Evolutionary conservation across 1,284 basidiomycete genomes (phyloP).

Genomic region (Fomitopsis palustris): DNA sequence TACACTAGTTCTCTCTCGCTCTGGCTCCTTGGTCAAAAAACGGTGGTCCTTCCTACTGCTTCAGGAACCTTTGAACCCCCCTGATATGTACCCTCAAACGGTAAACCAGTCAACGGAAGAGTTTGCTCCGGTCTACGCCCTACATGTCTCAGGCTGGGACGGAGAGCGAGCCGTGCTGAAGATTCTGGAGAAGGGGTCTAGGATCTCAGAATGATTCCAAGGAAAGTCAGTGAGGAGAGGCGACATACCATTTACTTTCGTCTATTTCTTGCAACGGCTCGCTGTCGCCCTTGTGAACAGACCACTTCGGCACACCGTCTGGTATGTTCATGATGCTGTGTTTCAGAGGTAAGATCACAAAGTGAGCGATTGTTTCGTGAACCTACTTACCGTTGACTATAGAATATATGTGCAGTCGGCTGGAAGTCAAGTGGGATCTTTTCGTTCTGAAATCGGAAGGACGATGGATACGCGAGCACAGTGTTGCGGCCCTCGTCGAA

Average conservation of each 20-base stretch:
- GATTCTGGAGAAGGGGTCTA: slow-evolving; percentile 13
- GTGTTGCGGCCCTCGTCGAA: slow-evolving; percentile 34
- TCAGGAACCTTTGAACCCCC: too few relatives aligned
- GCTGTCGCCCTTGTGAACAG: slow-evolving; percentile 30
- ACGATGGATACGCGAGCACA: slow-evolving; percentile 30
- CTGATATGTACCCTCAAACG: too few relatives aligned
- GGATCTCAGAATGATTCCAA: not conserved
- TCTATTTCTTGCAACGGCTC: slow-evolving; percentile 25
- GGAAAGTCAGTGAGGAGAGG: not conserved
- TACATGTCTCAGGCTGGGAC: too few relatives aligned
- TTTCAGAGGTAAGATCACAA: not conserved
- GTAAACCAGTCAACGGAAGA: too few relatives aligned
- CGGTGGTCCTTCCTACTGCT: too few relatives aligned
- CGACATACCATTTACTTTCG: slow-evolving; percentile 18
- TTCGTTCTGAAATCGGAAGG: slow-evolving; percentile 27
- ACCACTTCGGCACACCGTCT: slow-evolving; percentile 31
- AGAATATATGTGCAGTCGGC: slow-evolving; percentile 32
- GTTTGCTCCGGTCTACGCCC: too few relatives aligned
- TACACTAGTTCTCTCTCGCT: too few relatives aligned
- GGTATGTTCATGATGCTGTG: slow-evolving; percentile 29
- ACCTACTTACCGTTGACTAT: slow-evolving; percentile 21
- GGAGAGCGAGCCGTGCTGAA: slow-evolving; percentile 12
- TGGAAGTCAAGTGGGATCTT: slow-evolving; percentile 29
- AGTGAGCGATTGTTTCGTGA: not conserved
- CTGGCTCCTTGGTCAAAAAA: too few relatives aligned